Conservation (phyloP, 345 rosid genomes). For the Orychophragmus violaceus region DNA sequence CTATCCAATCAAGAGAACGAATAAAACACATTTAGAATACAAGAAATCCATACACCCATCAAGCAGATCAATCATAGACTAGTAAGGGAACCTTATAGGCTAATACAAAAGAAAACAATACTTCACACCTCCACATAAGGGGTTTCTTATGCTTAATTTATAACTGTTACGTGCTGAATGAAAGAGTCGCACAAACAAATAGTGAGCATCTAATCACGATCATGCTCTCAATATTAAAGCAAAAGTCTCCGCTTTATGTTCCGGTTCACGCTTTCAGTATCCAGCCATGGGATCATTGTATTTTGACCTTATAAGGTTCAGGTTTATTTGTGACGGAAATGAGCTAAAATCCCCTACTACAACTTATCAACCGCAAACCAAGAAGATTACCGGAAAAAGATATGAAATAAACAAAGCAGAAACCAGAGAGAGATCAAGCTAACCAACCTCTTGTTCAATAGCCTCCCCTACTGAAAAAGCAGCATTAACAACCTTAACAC, state of each 20-base stretch:
- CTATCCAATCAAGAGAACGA: slow-evolving; percentile 36
- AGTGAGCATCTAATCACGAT: neutral
- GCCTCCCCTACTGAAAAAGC: slow-evolving; percentile 75
- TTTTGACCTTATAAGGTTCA: neutral
- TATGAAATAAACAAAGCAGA: slow-evolving; percentile 9
- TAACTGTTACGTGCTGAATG: neutral
- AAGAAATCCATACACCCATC: slow-evolving; percentile 6
- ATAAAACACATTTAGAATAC: neutral
- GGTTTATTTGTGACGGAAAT: neutral
- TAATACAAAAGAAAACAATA: neutral
- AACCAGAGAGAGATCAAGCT: slow-evolving; percentile 7
- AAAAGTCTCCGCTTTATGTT: neutral
- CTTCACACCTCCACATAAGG: neutral
- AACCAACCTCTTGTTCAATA: slow-evolving; percentile 85
- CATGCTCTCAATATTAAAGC: neutral
- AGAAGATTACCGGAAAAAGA: neutral
- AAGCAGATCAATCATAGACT: neutral
- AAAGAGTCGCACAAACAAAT: neutral
- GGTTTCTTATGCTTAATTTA: neutral
- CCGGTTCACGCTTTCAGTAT: slow-evolving; percentile 2
- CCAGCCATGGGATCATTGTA: neutral
- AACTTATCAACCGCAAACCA: neutral
- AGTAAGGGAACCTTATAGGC: neutral
- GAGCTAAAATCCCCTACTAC: neutral
- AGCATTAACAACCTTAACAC: slow-evolving; percentile 65